phyloP scores from a whole-genome alignment of 345 rosid species.

The Moricandia arvensis region DNA sequence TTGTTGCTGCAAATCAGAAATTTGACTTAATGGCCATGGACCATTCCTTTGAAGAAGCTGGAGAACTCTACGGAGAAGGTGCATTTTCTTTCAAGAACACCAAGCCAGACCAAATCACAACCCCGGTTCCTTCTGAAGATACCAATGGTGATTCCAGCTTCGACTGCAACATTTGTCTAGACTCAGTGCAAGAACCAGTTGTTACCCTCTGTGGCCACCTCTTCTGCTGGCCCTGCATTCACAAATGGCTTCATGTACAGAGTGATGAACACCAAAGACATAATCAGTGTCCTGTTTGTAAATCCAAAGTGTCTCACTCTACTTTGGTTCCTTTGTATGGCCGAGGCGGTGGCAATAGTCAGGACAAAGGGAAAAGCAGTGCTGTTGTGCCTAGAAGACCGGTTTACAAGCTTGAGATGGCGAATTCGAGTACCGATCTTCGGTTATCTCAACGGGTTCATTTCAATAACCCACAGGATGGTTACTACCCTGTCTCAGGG shows the following conservation, averaged over 20 bases:
- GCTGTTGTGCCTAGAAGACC: conserved; percentile 54
- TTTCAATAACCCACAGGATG: conserved; percentile 31
- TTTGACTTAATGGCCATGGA: conserved; percentile 36
- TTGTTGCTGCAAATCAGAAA: conserved; percentile 20
- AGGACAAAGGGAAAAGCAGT: conserved; percentile 28
- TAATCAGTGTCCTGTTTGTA: conserved; percentile 90
- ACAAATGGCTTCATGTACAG: conserved; percentile 77
- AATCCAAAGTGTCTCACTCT: conserved; percentile 65
- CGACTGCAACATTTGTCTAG: conserved; percentile 84
- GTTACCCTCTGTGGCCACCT: conserved; percentile 93
- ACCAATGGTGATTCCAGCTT: conserved; percentile 39
- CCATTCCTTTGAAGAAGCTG: conserved; percentile 40
- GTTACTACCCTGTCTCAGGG: conserved; percentile 43
- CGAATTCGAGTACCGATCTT: conserved; percentile 22
- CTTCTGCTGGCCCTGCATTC: conserved; percentile 94
- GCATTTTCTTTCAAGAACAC: conserved; percentile 35
- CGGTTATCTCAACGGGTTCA: conserved; percentile 38
- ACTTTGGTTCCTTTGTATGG: conserved; percentile 79
- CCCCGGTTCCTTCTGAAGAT: conserved; percentile 35
- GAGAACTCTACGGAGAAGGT: conserved; percentile 38
- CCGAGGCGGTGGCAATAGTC: conserved; percentile 46
- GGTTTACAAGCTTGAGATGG: conserved; percentile 33
- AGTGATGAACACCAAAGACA: conserved; percentile 41
- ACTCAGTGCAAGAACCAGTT: conserved; percentile 77
- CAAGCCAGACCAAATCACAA: conserved; percentile 18